A percentile compares a stretch with the other conserved stretches of the same genome.
Evolutionary conservation across 23 red algal genomes (phyloP).

Genomic region (Pyropia haitanensis): DNA sequence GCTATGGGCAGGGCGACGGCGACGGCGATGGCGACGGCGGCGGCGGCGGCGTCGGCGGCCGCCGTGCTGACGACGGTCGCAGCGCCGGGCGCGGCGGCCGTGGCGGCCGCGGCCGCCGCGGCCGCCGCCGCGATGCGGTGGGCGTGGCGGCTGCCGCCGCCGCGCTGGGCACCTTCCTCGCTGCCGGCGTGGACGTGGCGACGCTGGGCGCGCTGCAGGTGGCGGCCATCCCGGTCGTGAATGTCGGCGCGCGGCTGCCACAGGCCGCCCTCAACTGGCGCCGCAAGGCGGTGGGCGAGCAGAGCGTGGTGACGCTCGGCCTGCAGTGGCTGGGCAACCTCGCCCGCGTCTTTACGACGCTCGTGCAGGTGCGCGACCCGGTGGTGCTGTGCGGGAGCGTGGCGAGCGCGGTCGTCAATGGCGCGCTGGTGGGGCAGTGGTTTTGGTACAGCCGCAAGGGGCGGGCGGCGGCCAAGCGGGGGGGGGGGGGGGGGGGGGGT

Average conservation of each 20-base stretch:
- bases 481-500: too few relatives aligned
- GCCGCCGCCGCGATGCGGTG: constrained; percentile 13
- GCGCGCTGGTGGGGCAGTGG: constrained; percentile 52
- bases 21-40: constrained; percentile 9
- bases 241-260: constrained; percentile 53
- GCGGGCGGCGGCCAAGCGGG: too few relatives aligned
- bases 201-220: constrained; percentile 50
- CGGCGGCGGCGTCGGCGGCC: not conserved
- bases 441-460: constrained; percentile 10
- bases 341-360: constrained; percentile 90
- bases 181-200: constrained; percentile 14
- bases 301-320: constrained; percentile 68
- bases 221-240: constrained; percentile 70
- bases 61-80: not conserved
- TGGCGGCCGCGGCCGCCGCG: too few relatives aligned
- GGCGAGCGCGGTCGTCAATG: constrained; percentile 39
- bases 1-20: constrained; percentile 35
- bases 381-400: constrained; percentile 43
- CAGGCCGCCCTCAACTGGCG: constrained; percentile 71
- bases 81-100: not conserved
- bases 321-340: constrained; percentile 83
- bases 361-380: constrained; percentile 67
- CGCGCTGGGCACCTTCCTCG: constrained; percentile 3
- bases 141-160: constrained; percentile 15
- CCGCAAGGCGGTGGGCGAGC: constrained; percentile 65